Evolutionary conservation across 257 asterid genomes (phyloP).

Genomic region (Solanum megistacrolobum): DNA sequence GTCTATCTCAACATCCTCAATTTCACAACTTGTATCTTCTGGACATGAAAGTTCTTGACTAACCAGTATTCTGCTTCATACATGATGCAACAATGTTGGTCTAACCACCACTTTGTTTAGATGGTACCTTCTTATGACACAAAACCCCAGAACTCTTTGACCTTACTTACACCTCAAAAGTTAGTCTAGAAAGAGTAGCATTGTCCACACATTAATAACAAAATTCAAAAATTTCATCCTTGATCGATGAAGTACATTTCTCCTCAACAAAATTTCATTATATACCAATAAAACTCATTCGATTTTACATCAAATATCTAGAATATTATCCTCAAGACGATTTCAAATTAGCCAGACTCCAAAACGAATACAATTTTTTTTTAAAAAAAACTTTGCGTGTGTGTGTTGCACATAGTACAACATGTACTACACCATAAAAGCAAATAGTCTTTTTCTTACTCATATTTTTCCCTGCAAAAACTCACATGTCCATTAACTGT

Average conservation of each 20-base stretch:
- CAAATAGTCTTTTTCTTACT: neutral
- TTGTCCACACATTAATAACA: neutral
- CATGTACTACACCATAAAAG: neutral
- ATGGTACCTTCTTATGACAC: neutral
- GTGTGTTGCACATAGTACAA: neutral
- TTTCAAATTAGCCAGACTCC: neutral
- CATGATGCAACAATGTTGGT: neutral
- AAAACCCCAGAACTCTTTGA: no score
- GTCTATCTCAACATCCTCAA: neutral
- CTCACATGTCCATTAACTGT: neutral
- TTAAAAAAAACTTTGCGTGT: neutral
- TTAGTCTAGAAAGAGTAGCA: fast-evolving
- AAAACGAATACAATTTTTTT: neutral
- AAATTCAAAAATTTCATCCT: neutral
- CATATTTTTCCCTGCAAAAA: neutral
- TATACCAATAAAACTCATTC: neutral
- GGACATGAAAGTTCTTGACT: neutral
- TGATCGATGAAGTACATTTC: neutral
- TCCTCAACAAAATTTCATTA: neutral
- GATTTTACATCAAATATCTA: neutral
- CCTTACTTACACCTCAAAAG: neutral
- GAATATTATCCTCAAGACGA: neutral
- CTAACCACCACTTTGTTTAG: neutral
- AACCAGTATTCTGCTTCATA: neutral
- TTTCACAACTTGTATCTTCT: neutral